Conservation (phyloP, 2,329 filamentous ascomycete species). For the Oidium heveae region DNA sequence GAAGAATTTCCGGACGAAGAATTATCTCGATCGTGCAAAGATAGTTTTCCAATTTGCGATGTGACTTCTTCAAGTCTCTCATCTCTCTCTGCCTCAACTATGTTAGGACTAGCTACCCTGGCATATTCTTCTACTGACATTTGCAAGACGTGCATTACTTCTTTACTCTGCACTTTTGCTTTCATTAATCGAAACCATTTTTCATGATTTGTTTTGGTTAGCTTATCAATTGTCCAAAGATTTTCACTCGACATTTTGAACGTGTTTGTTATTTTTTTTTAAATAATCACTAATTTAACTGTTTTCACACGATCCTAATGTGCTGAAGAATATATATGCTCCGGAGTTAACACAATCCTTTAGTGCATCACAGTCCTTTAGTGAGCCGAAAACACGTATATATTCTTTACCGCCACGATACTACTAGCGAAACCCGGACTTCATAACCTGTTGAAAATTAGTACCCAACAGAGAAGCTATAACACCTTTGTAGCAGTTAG, state of each 20-base stretch:
- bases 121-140: background rate
- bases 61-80: background rate
- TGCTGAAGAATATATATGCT: too few relatives aligned
- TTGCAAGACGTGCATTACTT: background rate
- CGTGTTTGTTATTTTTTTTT: background rate
- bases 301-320: too few relatives aligned
- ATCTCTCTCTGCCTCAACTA: background rate
- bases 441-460: too few relatives aligned
- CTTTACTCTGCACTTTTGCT: background rate
- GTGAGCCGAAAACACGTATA: too few relatives aligned
- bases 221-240: constrained; percentile 1
- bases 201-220: background rate
- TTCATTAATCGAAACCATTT: too few relatives aligned
- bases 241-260: constrained; percentile 1
- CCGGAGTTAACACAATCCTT: too few relatives aligned
- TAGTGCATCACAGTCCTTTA: too few relatives aligned
- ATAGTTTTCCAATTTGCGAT: background rate
- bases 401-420: too few relatives aligned
- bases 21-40: background rate
- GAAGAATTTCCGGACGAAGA: background rate
- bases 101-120: background rate
- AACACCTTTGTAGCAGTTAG: too few relatives aligned
- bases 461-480: too few relatives aligned
- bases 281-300: too few relatives aligned
- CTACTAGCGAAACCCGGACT: too few relatives aligned